Evolutionary conservation across 805 yeast genomes (phyloP), one percentile per base, ranked within the genome.

Genomic region (Suhomyces sp.): DNA sequence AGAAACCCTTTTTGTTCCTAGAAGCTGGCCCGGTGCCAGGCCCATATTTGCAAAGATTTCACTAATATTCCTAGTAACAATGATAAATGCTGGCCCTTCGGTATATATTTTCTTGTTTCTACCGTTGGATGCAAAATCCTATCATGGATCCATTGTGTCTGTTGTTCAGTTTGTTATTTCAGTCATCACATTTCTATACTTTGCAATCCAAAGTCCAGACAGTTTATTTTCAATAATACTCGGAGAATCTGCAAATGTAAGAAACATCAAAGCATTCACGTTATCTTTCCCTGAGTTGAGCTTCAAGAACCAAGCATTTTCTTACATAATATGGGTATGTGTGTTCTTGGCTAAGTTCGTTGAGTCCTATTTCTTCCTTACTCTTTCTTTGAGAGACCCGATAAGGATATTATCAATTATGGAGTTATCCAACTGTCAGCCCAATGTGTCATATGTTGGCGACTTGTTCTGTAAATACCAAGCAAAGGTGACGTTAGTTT

Each of bases 351-450:
- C 72, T 44, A 72, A 72, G 52, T 69, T 68, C 49, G 54, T 61
- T 3, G 76, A 72, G 50, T 69, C 74, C 0, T 72, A 71, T 52
- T 62, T 71, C 50, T 72, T 72, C 47, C 53, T 72, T 35, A 69
- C 73, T 2, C 57, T 72, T 10, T 69, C 75, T 3, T 47, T 72
- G 29, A 64, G 62, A 50, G 76, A 71, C 51, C 71, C 76, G 3
- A 60, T 69, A 17, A 57, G 69, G 33, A 64, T 66, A 1, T 55
- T 72, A 27, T 59, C 64, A 1, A 59, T 55, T 1, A 63, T 70
- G 66, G 61, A 60, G 19, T 50, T 68, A 49, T 50, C 61, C 6
- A 54, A 71, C 15, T 67, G 74, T 50, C 44, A 39, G 5, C 71
- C 71, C 1, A 72, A 67, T 52, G 45, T 58, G 1, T 17, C 22